Base-by-base conservation (phyloP, 371 early-diverging fungal genomes). In the Mortierella sp. region DNA sequence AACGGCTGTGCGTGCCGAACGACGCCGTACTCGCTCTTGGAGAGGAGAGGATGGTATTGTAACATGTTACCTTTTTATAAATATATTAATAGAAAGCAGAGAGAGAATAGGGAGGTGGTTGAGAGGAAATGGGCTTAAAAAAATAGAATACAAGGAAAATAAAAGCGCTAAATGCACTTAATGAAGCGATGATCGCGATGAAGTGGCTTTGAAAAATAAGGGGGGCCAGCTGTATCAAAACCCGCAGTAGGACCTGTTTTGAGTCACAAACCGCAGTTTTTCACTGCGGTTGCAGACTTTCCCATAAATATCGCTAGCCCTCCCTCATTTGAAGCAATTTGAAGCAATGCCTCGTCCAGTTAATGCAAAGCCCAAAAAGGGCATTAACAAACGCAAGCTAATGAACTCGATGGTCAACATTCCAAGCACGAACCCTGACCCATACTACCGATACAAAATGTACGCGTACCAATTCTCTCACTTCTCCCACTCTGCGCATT, bases 381-480 rank as follows among this genome's bases (percentile, higher is more conserved):
- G 76, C 63, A 48, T 79, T 68, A 72, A 72, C 64, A 75, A 69
- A 41, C 75, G 76, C 63, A 75, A 75, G 58, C 76, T 81, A 47
- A 81, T 81, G 81, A 75, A 75, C 72, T 81, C 81, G 24, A 81
- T 81, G 81, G 81, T 81, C 70, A 81, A 81, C 72, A 81, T 81
- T 59, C 81, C 81, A 22, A 75, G 76, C 70, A 81, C 81, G 13
- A 81, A 81, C 61, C 81, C 81, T 15, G 81, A 81, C 76, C 81
- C 81, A 32, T 72, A 81, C 67, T 81, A 75, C 64, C 72, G 81
- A 11, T 81, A 81, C 61, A 81, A 81, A 72, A 81, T 81, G 81
- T 81, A 81, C 21, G 36, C 22, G 21, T 32, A 22, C 28, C 41
- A 40, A 40, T 36, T 33, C n/a, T n/a, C 16, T 48, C n/a, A 19